phyloP scores from a whole-genome alignment of 2,329 filamentous ascomycete genomes.

The Domatiomyces globalis region DNA sequence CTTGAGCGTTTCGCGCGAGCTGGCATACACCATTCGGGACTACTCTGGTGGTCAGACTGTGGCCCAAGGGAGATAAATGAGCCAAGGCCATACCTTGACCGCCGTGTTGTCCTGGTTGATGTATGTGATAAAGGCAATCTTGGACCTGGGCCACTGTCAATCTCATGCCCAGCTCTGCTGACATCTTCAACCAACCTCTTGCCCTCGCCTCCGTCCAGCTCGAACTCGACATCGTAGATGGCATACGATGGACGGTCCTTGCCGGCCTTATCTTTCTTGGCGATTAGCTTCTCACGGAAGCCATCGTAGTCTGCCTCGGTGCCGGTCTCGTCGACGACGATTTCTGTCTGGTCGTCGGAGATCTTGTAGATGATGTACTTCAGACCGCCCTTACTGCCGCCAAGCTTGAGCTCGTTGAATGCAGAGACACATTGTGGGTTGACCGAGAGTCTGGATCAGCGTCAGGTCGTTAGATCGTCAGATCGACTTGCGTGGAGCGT shows the following conservation, averaged over 20 bases:
- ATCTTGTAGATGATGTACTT: conserved; percentile 42
- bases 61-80: neutral
- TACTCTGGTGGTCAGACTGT: conserved; percentile 16
- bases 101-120: conserved; percentile 19
- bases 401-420: conserved; percentile 36
- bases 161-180: neutral
- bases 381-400: conserved; percentile 29
- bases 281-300: conserved; percentile 33
- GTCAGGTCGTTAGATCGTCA: conserved; percentile 1
- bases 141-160: conserved; percentile 25
- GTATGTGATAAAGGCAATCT: conserved; percentile 37
- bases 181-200: conserved; percentile 27
- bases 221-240: conserved; percentile 37
- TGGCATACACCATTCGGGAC: conserved; percentile 39
- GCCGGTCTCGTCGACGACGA: conserved; percentile 34
- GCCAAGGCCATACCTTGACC: conserved; percentile 15
- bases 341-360: conserved; percentile 35
- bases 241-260: conserved; percentile 35
- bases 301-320: conserved; percentile 33
- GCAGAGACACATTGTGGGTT: conserved; percentile 32
- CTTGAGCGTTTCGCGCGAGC: conserved; percentile 35
- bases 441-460: conserved; percentile 29
- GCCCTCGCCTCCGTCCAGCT: conserved; percentile 34
- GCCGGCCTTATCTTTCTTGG: conserved; percentile 29
- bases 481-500: conserved; percentile 4